Evolutionary conservation across 2,329 filamentous ascomycete genomes (phyloP), one percentile per base, ranked within the genome.

Genomic region (Zymoseptoria pseudotritici): DNA sequence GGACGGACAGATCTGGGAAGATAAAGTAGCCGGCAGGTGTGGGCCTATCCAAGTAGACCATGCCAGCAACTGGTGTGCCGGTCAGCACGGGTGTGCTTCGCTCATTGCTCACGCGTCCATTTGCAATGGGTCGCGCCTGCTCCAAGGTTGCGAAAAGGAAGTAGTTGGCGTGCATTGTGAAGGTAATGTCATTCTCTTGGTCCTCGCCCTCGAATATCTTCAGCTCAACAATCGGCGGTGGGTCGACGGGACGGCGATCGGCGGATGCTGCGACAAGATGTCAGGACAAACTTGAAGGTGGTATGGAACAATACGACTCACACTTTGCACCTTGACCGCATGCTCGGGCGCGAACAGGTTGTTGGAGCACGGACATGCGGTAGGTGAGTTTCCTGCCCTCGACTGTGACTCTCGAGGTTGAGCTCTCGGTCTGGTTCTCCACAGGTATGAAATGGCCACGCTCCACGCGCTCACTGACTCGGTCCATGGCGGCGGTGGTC

Each of bases 301-400:
- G 22, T 46, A 6, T 53, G 2, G 5, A 9, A 50, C 36, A 58
- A 42, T 29, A 9, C 42, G 29, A 65, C 87, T 76, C 82, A 96
- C 91, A 96, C 79, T 97, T 97, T 57, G 91, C 91, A 61, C 94
- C 94, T 58, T 91, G 92, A 70, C 94, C 94, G 75, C 94, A 99
- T 58, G 94, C 94, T 79, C 94, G 85, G 55, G 94, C 93, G 70
- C 92, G 89, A 77, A 96, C 89, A 20, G 94, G 94, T 74, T 97
- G 91, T 77, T 99, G 94, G 69, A 97, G 86, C 58, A 97, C 91
- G 61, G 84, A 86, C 74, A 97, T 80, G 65, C 83, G 81, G 75
- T 97, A 97, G 71, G 85, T 90, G 66, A 97, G 83, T 64, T 81
- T 85, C 67, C 89, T 86, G 63, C 90, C 90, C 68, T 88, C 86